Base-by-base conservation (phyloP, 176 grass and related monocot species). In the Ensete glaucum region DNA sequence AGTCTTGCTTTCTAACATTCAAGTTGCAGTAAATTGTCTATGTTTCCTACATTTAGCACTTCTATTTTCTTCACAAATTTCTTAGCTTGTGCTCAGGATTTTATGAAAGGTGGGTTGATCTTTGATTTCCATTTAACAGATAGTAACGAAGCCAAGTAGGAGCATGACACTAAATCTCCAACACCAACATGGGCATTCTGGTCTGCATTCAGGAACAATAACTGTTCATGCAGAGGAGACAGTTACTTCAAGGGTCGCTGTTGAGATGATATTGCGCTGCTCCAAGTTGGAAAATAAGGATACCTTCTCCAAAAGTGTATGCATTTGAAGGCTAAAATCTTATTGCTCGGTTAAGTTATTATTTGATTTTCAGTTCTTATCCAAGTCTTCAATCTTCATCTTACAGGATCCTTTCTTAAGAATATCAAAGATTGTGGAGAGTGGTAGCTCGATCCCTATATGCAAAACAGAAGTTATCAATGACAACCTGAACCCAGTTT, bases 231-330 rank as follows among this genome's bases (percentile, higher is more conserved):
- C 95, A 14, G 95, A 94, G 87, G 95, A 99, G 88, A 85, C 84
- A 9, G 78, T 78, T 73, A 78, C 82, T 21, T 99, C 95, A 76
- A 91, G 81, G 78, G 88, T 82, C 76, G 86, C 86, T 57, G 73
- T 89, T 57, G 88, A 94, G 66, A 85, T 99, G 80, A 84, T 68
- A 84, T 73, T 94, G 0, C 88, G 60, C 24, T 94, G 90, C 57
- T 49, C 80, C 11, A 82, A 83, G 65, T 79, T 99, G 78, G 86
- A 94, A 67, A 99, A 94, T 65, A 99, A 85, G 65, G 95, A 99
- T 82, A 48, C 81, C 51, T 85, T 99, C 68, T 99, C 95, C 19
- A 91, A 89, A 94, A 99, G 95, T 77, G 90, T 99, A 99, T 50
- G 84, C 8, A 87, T 23, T 27, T 72, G 58, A 52, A 43, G 57